A percentile compares a stretch with the other conserved stretches of the same genome.
Conservation (phyloP, 1,139 yeast species). For the Zhuliangozyma blackwelliae region DNA sequence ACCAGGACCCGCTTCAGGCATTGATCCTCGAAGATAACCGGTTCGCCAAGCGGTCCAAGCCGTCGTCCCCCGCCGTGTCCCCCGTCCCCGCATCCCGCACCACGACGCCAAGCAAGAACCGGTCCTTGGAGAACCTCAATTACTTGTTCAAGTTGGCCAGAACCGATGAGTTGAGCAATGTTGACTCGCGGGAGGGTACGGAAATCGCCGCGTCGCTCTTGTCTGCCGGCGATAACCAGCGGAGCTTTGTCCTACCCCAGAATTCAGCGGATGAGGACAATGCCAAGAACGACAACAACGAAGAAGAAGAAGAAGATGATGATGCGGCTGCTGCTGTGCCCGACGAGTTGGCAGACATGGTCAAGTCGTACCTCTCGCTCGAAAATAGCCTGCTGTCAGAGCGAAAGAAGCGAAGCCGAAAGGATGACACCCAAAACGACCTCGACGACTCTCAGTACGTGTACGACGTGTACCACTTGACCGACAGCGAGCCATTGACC, state of each 20-base stretch:
- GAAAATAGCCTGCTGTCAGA: slow-evolving; percentile 3
- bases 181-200: slow-evolving; percentile 15
- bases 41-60: slow-evolving; percentile 42
- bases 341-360: slow-evolving; percentile 65
- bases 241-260: slow-evolving; percentile 34
- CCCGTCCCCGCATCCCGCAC: slow-evolving; percentile 15
- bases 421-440: slow-evolving; percentile 14
- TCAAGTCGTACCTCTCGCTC: slow-evolving; percentile 46
- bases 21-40: slow-evolving; percentile 43
- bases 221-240: slow-evolving; percentile 7
- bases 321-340: slow-evolving; percentile 47
- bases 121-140: slow-evolving; percentile 11
- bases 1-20: slow-evolving; percentile 85
- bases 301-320: slow-evolving; percentile 31
- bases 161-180: slow-evolving; percentile 43
- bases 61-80: slow-evolving; percentile 30
- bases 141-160: slow-evolving; percentile 58
- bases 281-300: slow-evolving; percentile 10
- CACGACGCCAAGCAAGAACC: slow-evolving; percentile 12
- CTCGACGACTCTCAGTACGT: slow-evolving; percentile 76
- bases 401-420: slow-evolving; percentile 5
- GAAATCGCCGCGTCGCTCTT: slow-evolving; percentile 15
- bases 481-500: slow-evolving; percentile 33
- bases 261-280: slow-evolving; percentile 36
- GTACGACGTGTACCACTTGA: slow-evolving; percentile 70